Evolutionary conservation across 1,139 yeast species (phyloP), one percentile per base, ranked within the genome.

Genomic region (Blastobotrys elegans): DNA sequence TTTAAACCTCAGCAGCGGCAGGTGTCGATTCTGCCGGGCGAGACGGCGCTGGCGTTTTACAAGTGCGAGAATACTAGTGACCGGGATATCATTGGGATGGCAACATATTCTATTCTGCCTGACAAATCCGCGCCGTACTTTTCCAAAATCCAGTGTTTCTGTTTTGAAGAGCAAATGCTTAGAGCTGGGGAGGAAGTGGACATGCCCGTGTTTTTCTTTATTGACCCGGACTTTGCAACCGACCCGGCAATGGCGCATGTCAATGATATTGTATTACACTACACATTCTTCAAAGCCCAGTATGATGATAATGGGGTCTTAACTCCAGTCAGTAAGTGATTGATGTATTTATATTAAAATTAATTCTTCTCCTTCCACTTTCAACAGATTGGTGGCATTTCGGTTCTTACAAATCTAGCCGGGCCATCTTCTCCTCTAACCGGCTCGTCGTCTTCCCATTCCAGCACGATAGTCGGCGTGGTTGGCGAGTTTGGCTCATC

Each of bases 191-290:
- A 94, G 69, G 97, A 92, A 65, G 96, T 94, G 14, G 99, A 94
- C 63, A 92, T 94, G 98, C 99, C 99, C 0, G 90, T 92, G 16
- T 94, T 94, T 70, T 94, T 94, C 76, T 94, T 94, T 67, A 86
- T 94, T 48, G 99, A 94, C 63, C 99, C 99, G 0, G 98, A 94
- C 56, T 92, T 87, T 67, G 95, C 95, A 40, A 83, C 84, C 53
- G 99, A 94, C 64, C 97, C 98, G 7, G 76, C 81, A 38, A 87
- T 92, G 94, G 79, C 94, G 65, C 84, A 87, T 60, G 82, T 90
- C 42, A 94, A 89, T 59, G 96, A 90, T 63, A 77, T 92, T 42
- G 89, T 92, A 21, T 75, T 92, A 59, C 95, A 92, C 67, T 92
- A 92, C 64, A 86, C 97, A 0, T 92, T 92, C 65, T 92, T 92